These are phyloP conservation scores for Aspergillus pseudoterreus DNA, from an alignment of 2,329 filamentous ascomycete species.

Conservation along the genomic window DNA sequence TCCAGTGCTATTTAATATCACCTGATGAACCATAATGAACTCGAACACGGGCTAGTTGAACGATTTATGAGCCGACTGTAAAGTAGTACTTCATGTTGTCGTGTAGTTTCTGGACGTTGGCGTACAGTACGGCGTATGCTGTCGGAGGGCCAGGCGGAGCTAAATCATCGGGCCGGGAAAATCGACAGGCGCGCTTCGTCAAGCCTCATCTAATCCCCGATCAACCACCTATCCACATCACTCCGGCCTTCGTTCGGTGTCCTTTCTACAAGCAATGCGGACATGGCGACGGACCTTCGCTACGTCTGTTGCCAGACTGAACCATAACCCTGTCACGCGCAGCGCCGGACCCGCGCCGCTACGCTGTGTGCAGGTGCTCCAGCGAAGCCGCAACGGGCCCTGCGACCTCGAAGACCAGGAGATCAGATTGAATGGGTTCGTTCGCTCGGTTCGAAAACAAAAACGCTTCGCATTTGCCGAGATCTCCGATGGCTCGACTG, in stretches of 20 bases:
- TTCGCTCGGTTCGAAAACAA: slow-evolving; percentile 81
- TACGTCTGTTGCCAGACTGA: slow-evolving; percentile 34
- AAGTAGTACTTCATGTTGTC: no score
- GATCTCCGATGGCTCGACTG: slow-evolving; percentile 81
- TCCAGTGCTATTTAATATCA: not conserved
- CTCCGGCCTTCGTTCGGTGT: slow-evolving; percentile 3
- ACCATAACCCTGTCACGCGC: slow-evolving; percentile 16
- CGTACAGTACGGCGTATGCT: no score
- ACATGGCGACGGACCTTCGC: slow-evolving; percentile 38
- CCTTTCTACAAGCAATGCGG: slow-evolving; percentile 30
- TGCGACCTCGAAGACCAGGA: slow-evolving; percentile 34
- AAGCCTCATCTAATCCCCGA: not conserved
- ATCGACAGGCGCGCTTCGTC: not conserved
- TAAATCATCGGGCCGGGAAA: slow-evolving; percentile 10
- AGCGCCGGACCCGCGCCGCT: slow-evolving; percentile 19
- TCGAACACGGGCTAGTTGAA: no score
- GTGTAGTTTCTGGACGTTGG: no score
- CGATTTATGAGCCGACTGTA: no score
- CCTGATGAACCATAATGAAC: no score
- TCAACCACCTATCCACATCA: slow-evolving; percentile 1
- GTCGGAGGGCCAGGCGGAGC: not conserved
- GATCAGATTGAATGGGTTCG: slow-evolving; percentile 68
- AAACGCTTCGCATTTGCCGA: slow-evolving; percentile 80
- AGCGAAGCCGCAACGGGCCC: slow-evolving; percentile 23
- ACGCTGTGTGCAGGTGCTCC: slow-evolving; percentile 39